Evolutionary conservation across 306 rosid species (phyloP), one percentile per base, ranked within the genome.

Genomic region (Benincasa hispida): DNA sequence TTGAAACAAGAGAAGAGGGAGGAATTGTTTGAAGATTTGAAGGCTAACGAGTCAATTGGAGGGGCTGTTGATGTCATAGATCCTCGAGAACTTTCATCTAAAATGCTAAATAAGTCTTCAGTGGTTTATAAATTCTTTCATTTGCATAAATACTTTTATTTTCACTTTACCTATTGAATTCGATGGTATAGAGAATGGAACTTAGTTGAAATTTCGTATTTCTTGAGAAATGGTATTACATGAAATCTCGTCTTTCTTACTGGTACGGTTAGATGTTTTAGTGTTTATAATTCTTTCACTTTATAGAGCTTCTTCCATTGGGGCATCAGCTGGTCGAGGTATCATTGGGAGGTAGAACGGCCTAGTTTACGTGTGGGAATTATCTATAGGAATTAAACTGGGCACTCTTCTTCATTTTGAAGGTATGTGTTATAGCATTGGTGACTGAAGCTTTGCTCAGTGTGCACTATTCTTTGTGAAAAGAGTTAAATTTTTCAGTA

Each of bases 1-100:
- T 81, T 93, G 42, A 93, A 90, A 80, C 97, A 93, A 84, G 98
- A 93, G 77, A 90, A 86, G 84, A 93, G 98, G 88, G 98, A 93
- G 81, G 96, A 93, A 42, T 84, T 88, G 37, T 93, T 93, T 89
- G 90, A 87, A 76, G 54, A 73, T 79, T 79, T 91, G 32, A 90
- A 91, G 84, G 63, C 74, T 32, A 84, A 93, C 63, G 89, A 85
- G 78, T 90, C 94, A 66, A 86, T 88, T 82, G 96, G 92, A 68
- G 90, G 98, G 98, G 96, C 83, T 22, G 92, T 93, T 82, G 98
- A 93, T 72, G 83, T 93, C 76, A 88, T 93, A 57, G 96, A 87
- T 75, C 96, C 96, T 27, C 85, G 85, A 79, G 97, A 88, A 77
- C 94, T 93, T 68, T 90, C 97, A 0, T 93, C 94, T 37, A 91